Conservation (phyloP, 2,329 filamentous ascomycete genomes). For the Sarocladium brachiariae region DNA sequence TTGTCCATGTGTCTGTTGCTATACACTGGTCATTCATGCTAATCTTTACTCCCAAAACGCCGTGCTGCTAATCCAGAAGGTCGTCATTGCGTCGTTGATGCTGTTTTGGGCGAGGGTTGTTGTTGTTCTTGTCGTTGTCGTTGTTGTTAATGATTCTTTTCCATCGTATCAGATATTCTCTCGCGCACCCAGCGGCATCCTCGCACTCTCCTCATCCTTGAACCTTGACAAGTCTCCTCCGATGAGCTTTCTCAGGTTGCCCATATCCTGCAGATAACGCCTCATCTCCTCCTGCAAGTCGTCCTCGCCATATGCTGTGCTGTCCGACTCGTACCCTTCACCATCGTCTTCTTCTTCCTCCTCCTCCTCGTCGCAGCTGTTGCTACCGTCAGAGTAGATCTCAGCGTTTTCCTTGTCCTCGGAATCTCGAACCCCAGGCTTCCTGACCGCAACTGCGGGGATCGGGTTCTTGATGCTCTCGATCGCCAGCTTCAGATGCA, state of each 20-base stretch:
- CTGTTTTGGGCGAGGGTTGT: too few species aligned
- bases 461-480: slow-evolving; percentile 89
- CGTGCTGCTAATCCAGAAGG: slow-evolving; percentile 7
- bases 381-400: slow-evolving; percentile 18
- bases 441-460: slow-evolving; percentile 43
- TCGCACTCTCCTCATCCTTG: slow-evolving; percentile 53
- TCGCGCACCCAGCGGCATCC: slow-evolving; percentile 39
- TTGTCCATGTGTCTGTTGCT: too few species aligned
- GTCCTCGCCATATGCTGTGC: slow-evolving; percentile 41
- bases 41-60: slow-evolving; percentile 3
- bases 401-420: slow-evolving; percentile 26
- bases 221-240: slow-evolving; percentile 70
- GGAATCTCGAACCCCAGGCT: slow-evolving; percentile 19
- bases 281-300: slow-evolving; percentile 82
- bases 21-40: not conserved
- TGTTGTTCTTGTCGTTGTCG: too few species aligned
- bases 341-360: slow-evolving; percentile 55
- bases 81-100: slow-evolving; percentile 1
- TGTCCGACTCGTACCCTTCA: slow-evolving; percentile 45
- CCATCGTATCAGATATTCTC: slow-evolving; percentile 28
- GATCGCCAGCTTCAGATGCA: slow-evolving; percentile 83
- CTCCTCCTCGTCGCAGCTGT: slow-evolving; percentile 23
- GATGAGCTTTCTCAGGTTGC: slow-evolving; percentile 57
- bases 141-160: not conserved
- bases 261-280: slow-evolving; percentile 73